Base-by-base conservation (phyloP, 306 rosid genomes). In the Quercus rubra region DNA sequence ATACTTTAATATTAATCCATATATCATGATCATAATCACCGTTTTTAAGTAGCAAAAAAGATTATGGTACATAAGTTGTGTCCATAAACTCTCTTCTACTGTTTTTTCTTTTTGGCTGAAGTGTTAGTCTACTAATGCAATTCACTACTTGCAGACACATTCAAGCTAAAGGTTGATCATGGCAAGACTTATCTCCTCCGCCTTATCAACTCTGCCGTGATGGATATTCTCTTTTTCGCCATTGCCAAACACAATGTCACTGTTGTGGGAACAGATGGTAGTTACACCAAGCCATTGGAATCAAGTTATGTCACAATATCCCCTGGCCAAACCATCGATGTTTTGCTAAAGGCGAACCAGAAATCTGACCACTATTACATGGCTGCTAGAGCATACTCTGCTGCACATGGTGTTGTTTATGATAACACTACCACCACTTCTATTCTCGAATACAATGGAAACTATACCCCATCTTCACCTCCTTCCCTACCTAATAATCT, bases 391-490 rank as follows among this genome's bases (percentile, higher is more conserved):
- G 80, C 72, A 61, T 83, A 70, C 41, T 30, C 61, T 2, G 51
- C 27, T 4, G n/a, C 27, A 4, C n/a, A 63, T 0, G 20, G 11
- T 4, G 43, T 54, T 20, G 1, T 8, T 14, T 51, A 12, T 4
- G 77, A 79, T n/a, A 79, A 70, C 83, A 79, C 81, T 8, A 79
- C 83, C 71, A 46, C 86, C 71, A 83, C 83, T 3, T 83, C 78
- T 19, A 17, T 83, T 17, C 64, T 83, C 4, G 71, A 43, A 5
- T 79, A 83, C 70, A 35, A 10, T 1, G 27, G 70, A 55, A 55
- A 41, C 33, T 20, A 56, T 27, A 30, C 18, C 5, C 46, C 56
- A 46, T 43, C 63, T n/a, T 61, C 74, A 9, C 2, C 55, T 30
- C 54, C 71, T 70, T 62, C 74, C 1, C 55, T 55, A 2, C 81